Evolutionary conservation across 1,139 yeast species (phyloP), one percentile per base, ranked within the genome.

Genomic region (Yamadazyma atmosphaerica): DNA sequence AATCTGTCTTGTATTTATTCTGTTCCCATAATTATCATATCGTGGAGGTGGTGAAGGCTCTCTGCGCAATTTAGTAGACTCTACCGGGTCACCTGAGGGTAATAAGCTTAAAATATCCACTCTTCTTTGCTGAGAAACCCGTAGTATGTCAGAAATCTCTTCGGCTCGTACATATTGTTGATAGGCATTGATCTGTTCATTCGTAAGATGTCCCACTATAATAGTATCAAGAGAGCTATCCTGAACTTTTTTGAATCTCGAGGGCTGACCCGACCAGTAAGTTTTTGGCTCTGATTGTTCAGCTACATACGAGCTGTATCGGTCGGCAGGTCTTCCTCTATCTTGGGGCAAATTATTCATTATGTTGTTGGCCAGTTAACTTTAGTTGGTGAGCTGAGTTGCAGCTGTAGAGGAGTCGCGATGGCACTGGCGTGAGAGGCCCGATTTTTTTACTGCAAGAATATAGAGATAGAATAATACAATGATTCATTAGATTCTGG

Each of bases 11-110:
- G 98, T 89, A 57, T 94, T 92, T 12, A 79, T 79, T 54, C 98
- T 81, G 55, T 81, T 82, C 37, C 99, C 99, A 21, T 69, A 63
- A 28, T 72, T 61, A 62, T 94, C 98, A 60, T 92, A 94, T 45
- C 78, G 79, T 1, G 98, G 98, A 5, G 97, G 92, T 0, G 98
- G 98, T 4, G 96, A 86, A 0, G 92, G 90, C 1, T 94, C 88
- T 47, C 89, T 59, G 49, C 57, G 47, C 43, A 61, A 62, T 30
- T 58, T 55, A 4, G 72, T 61, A 35, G 43, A 35, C 6, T 45
- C 41, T 1, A 42, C 46, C 12, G 48, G 43, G 28, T 58, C 50
- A 4, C 66, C 63, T 4, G 74, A 68, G 2, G 77, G 76, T 30
- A 72, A 50, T 6, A 65, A 47, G 13, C 57, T 55, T 15, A 66